Evolutionary conservation across 2,329 filamentous ascomycete species (phyloP).

Genomic region (Diaporthe ampelina): DNA sequence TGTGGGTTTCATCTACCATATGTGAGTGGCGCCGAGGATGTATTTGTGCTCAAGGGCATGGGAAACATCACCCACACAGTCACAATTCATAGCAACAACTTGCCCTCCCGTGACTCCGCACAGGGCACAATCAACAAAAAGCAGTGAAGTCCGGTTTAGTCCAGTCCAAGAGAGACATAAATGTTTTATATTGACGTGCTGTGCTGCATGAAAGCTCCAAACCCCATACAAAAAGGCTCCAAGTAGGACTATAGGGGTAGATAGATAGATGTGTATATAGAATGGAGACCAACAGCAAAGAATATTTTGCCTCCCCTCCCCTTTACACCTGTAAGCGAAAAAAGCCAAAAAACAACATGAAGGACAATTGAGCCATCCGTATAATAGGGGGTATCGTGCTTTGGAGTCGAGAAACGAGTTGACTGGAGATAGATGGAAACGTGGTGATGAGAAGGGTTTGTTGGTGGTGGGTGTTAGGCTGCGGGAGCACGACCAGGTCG

Average conservation of each 20-base stretch:
- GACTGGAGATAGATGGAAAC: slow-evolving; percentile 33
- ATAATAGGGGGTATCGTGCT: slow-evolving; percentile 44
- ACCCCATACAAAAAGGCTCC: slow-evolving; percentile 1
- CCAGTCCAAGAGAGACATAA: neutral
- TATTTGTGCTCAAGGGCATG: neutral
- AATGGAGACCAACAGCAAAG: neutral
- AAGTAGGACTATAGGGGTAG: neutral
- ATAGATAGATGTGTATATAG: neutral
- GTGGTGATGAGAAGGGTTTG: neutral
- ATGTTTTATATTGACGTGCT: slow-evolving; percentile 17
- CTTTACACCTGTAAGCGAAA: slow-evolving; percentile 21
- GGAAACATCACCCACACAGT: neutral
- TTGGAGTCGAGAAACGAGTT: slow-evolving; percentile 37
- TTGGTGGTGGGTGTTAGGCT: neutral
- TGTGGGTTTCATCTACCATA: neutral
- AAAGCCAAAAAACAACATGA: slow-evolving; percentile 20
- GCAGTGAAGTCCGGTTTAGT: too few species aligned
- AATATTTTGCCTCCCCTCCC: slow-evolving; percentile 26
- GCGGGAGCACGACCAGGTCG: neutral
- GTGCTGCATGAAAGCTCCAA: neutral
- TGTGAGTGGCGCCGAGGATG: too few species aligned
- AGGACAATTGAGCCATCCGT: slow-evolving; percentile 40
- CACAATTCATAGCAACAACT: neutral
- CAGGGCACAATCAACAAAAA: neutral
- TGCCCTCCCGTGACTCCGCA: too few species aligned